Evolutionary conservation across 306 rosid species (phyloP), one percentile per base, ranked within the genome.

Genomic region (Calophaca sinica): DNA sequence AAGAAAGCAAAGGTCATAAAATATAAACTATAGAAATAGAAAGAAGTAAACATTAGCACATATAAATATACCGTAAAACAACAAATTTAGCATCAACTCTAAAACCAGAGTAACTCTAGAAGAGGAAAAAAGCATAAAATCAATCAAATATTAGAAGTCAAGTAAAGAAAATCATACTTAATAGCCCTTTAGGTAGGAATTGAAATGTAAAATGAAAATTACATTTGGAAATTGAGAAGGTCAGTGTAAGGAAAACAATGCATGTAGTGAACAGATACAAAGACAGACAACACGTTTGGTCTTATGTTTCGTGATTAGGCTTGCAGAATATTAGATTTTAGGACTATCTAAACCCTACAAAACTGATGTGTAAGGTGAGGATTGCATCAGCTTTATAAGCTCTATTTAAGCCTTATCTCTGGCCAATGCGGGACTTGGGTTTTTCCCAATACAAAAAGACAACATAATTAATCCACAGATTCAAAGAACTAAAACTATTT

Each of bases 291-390:
- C 79, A 20, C n/a, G 53, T 31, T 68, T 67, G 39, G 41, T 26
- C 59, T 76, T 20, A 77, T 68, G 61, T 50, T 68, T 68, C 42
- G 11, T 46, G 45, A 77, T 38, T 48, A 57, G 45, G 39, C 62
- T 48, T 20, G 26, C 49, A 50, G 15, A 41, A 20, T 20, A 20
- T 20, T 20, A 20, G 26, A 20, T 20, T 20, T 20, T 20, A 20
- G 26, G 26, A 20, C 26, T 20, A 20, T 1, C 26, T 20, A 0
- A 20, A 20, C 26, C 26, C 26, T 20, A 20, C 26, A 20, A 20
- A 20, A 20, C 26, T 1, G 26, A 1, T 1, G 0, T 20, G 26
- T 20, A 20, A 20, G 26, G 26, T 20, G 26, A 20, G 26, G 26
- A 20, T 20, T 20, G 26, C 26, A 20, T 20, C 1, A 1, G 26